A percentile compares a stretch with the other conserved stretches of the same genome.
Conservation (phyloP, 768 basidiomycete genomes). For the Solioccasus polychromus region DNA sequence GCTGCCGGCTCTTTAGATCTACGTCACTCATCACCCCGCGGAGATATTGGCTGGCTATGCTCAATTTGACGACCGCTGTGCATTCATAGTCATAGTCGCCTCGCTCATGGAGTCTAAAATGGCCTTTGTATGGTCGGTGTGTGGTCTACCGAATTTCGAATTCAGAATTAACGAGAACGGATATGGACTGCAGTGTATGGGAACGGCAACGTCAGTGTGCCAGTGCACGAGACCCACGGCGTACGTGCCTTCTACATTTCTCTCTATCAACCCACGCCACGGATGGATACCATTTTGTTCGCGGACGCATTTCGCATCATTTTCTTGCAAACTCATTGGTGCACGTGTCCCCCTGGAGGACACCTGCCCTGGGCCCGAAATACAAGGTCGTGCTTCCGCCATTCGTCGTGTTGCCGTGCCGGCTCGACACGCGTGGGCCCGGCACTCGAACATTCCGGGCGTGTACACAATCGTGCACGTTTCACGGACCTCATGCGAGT, state of each 20-base stretch:
- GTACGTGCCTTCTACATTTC: neutral
- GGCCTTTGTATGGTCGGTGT: constrained; percentile 4
- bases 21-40: constrained; percentile 1
- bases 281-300: too few relatives aligned
- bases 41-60: constrained; percentile 21
- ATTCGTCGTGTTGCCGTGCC: neutral
- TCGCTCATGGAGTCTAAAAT: neutral
- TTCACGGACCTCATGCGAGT: constrained; percentile 3
- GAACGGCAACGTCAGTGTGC: too few relatives aligned
- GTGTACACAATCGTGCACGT: constrained; percentile 2
- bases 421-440: neutral
- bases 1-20: neutral
- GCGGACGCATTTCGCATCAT: neutral
- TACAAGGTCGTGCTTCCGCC: neutral
- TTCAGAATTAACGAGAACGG: neutral
- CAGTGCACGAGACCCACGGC: neutral
- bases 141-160: constrained; percentile 9
- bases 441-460: neutral
- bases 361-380: too few relatives aligned
- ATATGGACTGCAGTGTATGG: too few relatives aligned
- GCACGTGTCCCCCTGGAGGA: neutral
- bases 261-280: neutral
- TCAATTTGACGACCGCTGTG: constrained; percentile 7
- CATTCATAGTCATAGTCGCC: neutral
- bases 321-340: neutral